phyloP scores from a whole-genome alignment of 306 rosid species.

The Prosopis cineraria region DNA sequence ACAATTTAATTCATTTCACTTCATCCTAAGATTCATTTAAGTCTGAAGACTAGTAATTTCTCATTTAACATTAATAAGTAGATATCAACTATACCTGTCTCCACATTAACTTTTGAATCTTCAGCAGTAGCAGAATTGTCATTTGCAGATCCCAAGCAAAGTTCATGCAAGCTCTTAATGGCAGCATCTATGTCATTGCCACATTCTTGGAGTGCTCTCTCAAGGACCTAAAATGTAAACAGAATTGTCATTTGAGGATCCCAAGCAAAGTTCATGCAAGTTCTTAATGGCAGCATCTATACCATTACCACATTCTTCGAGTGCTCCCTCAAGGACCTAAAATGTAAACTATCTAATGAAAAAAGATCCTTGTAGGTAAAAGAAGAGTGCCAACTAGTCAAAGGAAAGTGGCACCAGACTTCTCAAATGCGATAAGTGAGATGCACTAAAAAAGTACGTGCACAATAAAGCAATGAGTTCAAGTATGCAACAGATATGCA shows the following conservation, averaged over 20 bases:
- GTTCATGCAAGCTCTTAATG: slow-evolving; percentile 64
- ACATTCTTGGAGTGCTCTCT: slow-evolving; percentile 76
- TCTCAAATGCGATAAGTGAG: background rate
- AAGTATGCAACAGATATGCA: background rate
- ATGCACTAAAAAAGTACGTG: background rate
- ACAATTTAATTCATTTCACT: background rate
- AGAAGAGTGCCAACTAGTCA: background rate
- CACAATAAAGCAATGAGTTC: background rate
- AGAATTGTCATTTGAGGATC: slow-evolving; percentile 49
- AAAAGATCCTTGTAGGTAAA: background rate
- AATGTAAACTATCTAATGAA: slow-evolving; percentile 28
- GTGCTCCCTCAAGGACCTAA: slow-evolving; percentile 77
- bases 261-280: slow-evolving; percentile 63
- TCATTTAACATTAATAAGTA: background rate
- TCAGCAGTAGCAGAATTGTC: slow-evolving; percentile 37
- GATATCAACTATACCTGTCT: slow-evolving; percentile 45
- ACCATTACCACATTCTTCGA: slow-evolving; percentile 77
- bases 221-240: slow-evolving; percentile 87
- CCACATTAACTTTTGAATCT: slow-evolving; percentile 39
- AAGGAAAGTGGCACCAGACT: background rate
- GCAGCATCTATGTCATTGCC: slow-evolving; percentile 89
- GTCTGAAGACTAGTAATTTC: background rate
- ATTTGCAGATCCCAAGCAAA: slow-evolving; percentile 59
- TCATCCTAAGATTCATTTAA: background rate
- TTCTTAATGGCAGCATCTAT: slow-evolving; percentile 83